Base-by-base conservation (phyloP, 2,329 filamentous ascomycete genomes). In the Diaporthe sp. region DNA sequence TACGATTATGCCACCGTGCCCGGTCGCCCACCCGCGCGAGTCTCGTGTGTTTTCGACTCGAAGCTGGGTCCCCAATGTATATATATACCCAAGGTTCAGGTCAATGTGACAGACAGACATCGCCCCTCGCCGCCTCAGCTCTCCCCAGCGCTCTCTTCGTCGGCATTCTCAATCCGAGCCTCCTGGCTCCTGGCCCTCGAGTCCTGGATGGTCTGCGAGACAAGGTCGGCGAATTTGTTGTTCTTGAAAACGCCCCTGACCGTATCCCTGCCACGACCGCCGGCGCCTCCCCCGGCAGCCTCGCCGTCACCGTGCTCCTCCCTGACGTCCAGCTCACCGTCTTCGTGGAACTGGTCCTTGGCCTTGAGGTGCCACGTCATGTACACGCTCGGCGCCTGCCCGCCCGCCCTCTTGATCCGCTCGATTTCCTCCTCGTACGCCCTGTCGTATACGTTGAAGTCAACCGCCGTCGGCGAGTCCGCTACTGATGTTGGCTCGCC, bases 371-470 rank as follows among this genome's bases (percentile, higher is more conserved):
- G 85, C 61, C 84, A 85, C 62, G 87, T 90, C 76, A 88, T 81
- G 78, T 89, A 91, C 68, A 90, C 83, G 19, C 85, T 84, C 25
- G 25, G 25, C 53, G 86, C 85, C 28, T 75, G 77, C 25, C 81
- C 82, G 49, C 79, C 79, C 70, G 83, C 85, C 80, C 79, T 59
- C 75, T 84, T 85, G 79, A 98, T 96, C 22, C 93, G 90, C 75
- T 93, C 90, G 39, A 97, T 90, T 84, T 98, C 95, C 76, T 94
- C 91, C 80, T 94, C 92, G 82, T 98, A 98, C 0, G 96, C 96
- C 0, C 90, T 91, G 82, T 98, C 95, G 82, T 98, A 98, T 75
- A 98, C 93, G 81, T 97, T 92, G 79, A 95, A 95, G 76, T 97
- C 95, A 8, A 94, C 94, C 1, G 93, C 93, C 0, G 93, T 93